Percentiles rank a stretch among this genome's conserved stretches.
Evolutionary conservation across 2,329 filamentous ascomycete genomes (phyloP).

Genomic region (Hysterium pulicare): DNA sequence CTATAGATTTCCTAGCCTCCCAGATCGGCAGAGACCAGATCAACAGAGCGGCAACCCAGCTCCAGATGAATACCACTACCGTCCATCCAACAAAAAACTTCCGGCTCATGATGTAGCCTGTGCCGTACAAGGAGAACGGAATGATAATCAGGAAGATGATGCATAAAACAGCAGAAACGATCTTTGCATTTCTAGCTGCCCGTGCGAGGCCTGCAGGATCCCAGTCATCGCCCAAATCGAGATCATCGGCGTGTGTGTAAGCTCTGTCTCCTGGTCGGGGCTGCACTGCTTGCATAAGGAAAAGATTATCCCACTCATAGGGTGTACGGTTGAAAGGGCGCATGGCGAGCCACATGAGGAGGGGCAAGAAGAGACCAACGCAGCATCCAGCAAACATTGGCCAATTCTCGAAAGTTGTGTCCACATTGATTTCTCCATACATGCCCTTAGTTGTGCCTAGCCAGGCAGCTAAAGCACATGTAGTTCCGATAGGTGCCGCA

Average conservation of each 20-base stretch:
- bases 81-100: slow-evolving; percentile 7
- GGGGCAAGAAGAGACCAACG: slow-evolving; percentile 1
- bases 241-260: not conserved
- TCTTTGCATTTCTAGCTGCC: not conserved
- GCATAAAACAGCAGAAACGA: not conserved
- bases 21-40: slow-evolving; percentile 6
- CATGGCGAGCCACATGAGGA: slow-evolving; percentile 4
- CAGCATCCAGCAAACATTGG: slow-evolving; percentile 6
- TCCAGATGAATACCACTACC: slow-evolving; percentile 5
- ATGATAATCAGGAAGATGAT: not conserved
- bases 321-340: slow-evolving; percentile 1
- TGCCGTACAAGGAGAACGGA: not conserved
- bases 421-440: slow-evolving; percentile 1
- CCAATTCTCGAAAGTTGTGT: slow-evolving; percentile 7
- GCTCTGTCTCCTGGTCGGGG: slow-evolving; percentile 4
- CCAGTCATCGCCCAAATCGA: not conserved
- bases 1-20: slow-evolving; percentile 2
- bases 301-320: slow-evolving; percentile 5
- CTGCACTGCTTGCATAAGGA: slow-evolving; percentile 4
- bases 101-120: slow-evolving; percentile 3
- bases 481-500: slow-evolving; percentile 2
- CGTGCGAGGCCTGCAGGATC: not conserved
- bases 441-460: slow-evolving; percentile 5
- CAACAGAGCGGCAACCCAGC: slow-evolving; percentile 4
- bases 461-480: slow-evolving; percentile 3